These are phyloP conservation scores for Trichopus zeylanicus DNA, from an alignment of 116 monocot species.

Conservation along the genomic window DNA sequence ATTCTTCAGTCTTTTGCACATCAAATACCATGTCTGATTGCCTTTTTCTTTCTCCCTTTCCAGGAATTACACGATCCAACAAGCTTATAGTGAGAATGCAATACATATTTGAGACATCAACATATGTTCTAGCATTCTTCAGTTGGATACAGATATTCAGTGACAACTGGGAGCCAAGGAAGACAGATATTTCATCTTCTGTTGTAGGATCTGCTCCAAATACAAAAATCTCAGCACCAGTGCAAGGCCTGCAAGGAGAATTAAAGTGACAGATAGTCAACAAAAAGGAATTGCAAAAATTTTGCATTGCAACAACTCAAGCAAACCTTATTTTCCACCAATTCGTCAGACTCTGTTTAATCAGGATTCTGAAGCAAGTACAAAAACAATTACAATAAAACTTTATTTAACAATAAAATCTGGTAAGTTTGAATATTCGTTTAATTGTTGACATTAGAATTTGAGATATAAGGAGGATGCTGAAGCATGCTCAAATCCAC, in stretches of 20 bases:
- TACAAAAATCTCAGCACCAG: constrained; percentile 57
- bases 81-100: constrained; percentile 48
- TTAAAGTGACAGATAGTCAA: too few relatives aligned
- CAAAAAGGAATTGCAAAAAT: too few relatives aligned
- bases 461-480: not conserved
- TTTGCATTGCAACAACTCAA: too few relatives aligned
- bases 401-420: too few relatives aligned
- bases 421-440: too few relatives aligned
- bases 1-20: constrained; percentile 21
- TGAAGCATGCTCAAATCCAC: not conserved
- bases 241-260: constrained; percentile 45
- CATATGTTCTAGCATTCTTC: constrained; percentile 22
- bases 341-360: too few relatives aligned
- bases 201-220: constrained; percentile 25
- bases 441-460: not conserved
- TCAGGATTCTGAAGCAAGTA: too few relatives aligned
- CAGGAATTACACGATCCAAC: constrained; percentile 12
- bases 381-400: too few relatives aligned
- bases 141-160: constrained; percentile 74
- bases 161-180: constrained; percentile 41
- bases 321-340: too few relatives aligned
- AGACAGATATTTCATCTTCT: constrained; percentile 20
- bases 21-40: constrained; percentile 14
- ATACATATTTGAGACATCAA: constrained; percentile 31
- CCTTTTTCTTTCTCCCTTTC: not conserved